These are phyloP conservation scores for Pleurotus eryngii DNA, from an alignment of 768 basidiomycete species.

Conservation along the genomic window DNA sequence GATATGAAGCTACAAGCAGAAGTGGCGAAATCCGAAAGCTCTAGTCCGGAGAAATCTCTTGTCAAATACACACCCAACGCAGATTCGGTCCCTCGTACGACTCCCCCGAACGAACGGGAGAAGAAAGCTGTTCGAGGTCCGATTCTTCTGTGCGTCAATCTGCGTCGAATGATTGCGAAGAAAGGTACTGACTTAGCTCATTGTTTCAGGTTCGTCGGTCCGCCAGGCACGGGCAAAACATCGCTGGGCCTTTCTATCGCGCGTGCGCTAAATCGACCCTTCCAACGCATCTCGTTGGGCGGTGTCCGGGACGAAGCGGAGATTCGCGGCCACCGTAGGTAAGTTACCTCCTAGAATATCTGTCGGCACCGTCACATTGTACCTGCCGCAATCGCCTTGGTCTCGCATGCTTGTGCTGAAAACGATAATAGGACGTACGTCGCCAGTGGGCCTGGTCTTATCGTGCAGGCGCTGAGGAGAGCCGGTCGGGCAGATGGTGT, in stretches of 20 bases:
- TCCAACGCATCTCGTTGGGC: conserved; percentile 89
- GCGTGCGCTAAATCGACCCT: conserved; percentile 76
- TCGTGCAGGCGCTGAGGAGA: conserved; percentile 84
- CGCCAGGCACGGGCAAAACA: conserved; percentile 90
- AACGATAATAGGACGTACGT: conserved; percentile 73
- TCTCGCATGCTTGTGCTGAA: background rate
- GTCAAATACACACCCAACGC: conserved; percentile 6
- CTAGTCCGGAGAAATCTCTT: conserved; percentile 9
- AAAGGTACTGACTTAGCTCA: conserved; percentile 4
- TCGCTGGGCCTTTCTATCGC: conserved; percentile 89
- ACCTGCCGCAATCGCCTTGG: background rate
- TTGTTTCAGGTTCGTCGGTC: conserved; percentile 70
- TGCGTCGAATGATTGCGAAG: background rate
- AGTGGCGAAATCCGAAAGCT: conserved; percentile 16
- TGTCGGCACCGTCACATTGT: background rate
- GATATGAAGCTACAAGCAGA: conserved; percentile 16
- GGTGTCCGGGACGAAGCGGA: conserved; percentile 93
- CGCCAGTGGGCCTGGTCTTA: conserved; percentile 80
- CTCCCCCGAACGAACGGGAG: background rate
- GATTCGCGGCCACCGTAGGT: conserved; percentile 57
- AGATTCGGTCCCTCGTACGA: background rate
- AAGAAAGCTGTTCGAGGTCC: conserved; percentile 63
- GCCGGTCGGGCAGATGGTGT: conserved; percentile 81
- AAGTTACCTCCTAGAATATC: background rate
- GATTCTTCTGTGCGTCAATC: conserved; percentile 53